Conservation (phyloP, 2,329 filamentous ascomycete genomes). For the Akanthomyces muscarius region DNA sequence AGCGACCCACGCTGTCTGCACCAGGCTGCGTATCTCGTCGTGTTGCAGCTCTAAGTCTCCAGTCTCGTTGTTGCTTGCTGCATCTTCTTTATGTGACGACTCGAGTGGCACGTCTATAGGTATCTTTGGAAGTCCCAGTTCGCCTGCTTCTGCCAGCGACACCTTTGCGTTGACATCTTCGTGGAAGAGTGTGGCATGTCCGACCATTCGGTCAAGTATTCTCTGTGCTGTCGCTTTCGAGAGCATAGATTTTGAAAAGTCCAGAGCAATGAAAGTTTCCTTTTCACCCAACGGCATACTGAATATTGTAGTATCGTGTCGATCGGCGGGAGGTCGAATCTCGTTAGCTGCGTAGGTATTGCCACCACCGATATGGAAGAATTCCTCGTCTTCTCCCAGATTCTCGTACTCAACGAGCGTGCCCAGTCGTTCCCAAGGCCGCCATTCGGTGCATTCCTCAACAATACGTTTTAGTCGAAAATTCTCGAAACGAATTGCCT, state of each 20-base stretch:
- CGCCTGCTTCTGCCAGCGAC: neutral
- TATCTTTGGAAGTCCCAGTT: neutral
- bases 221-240: neutral
- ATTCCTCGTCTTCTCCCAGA: constrained; percentile 7
- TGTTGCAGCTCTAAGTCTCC: neutral
- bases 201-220: constrained; percentile 11
- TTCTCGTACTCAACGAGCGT: constrained; percentile 16
- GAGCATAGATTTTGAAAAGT: constrained; percentile 3
- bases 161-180: neutral
- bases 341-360: neutral
- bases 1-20: neutral
- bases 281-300: constrained; percentile 4
- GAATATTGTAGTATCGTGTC: constrained; percentile 12
- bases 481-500: neutral
- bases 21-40: neutral
- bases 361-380: neutral
- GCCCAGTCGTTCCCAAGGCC: constrained; percentile 12
- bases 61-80: neutral
- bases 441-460: constrained; percentile 5
- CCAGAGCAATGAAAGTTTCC: constrained; percentile 10
- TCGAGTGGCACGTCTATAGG: neutral
- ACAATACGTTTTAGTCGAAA: constrained; percentile 6
- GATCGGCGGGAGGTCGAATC: constrained; percentile 10
- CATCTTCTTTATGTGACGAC: neutral
- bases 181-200: neutral